phyloP scores from a whole-genome alignment of 2,329 filamentous ascomycete species.

The Aspergillus vadensis region DNA sequence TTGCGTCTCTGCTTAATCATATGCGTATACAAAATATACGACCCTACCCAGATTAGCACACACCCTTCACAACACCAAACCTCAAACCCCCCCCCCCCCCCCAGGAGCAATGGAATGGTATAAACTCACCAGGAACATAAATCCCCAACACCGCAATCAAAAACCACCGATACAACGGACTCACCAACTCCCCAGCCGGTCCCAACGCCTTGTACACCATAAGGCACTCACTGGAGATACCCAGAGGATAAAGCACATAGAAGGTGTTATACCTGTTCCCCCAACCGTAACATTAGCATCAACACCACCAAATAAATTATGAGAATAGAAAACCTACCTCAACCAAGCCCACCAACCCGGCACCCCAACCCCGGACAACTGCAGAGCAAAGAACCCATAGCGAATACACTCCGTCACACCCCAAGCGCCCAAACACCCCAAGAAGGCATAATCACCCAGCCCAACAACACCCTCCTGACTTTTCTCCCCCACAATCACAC shows the following conservation, averaged over 20 bases:
- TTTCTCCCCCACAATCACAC: conserved; percentile 44
- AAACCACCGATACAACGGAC: conserved; percentile 57
- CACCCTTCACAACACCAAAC: neutral
- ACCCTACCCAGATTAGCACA: conserved; percentile 52
- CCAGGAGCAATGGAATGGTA: no score
- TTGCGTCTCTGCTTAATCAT: conserved; percentile 91
- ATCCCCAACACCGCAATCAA: conserved; percentile 68
- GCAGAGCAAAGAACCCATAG: conserved; percentile 86
- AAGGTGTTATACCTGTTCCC: conserved; percentile 74
- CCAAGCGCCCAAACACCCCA: conserved; percentile 74
- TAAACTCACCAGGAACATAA: conserved; percentile 74
- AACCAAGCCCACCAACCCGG: conserved; percentile 71
- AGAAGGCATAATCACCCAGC: conserved; percentile 44
- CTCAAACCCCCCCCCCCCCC: no score
- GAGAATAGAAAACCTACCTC: conserved; percentile 22
- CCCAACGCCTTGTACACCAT: conserved; percentile 72
- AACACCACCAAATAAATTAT: neutral
- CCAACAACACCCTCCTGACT: conserved; percentile 56
- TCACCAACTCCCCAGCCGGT: conserved; percentile 55
- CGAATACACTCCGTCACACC: conserved; percentile 87
- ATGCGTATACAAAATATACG: conserved; percentile 86
- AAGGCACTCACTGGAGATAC: conserved; percentile 83
- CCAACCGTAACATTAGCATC: conserved; percentile 6
- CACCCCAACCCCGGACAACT: conserved; percentile 56
- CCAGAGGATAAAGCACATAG: conserved; percentile 86